Evolutionary conservation across 2,329 filamentous ascomycete genomes (phyloP).

Genomic region (Calonectria crousiana): DNA sequence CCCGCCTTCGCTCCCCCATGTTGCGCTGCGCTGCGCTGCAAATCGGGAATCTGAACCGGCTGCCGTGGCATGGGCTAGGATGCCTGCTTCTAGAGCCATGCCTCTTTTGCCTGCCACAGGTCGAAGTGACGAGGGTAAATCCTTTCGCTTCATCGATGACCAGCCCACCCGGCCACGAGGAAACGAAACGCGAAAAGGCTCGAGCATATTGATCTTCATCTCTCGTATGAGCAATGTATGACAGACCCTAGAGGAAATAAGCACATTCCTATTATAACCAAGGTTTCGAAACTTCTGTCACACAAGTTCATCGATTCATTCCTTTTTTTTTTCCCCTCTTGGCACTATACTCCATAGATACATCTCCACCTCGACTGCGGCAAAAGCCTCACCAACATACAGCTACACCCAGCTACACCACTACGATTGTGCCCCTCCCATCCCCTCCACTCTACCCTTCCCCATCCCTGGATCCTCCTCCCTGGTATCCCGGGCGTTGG

Average conservation of each 20-base stretch:
- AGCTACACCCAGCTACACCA: not conserved
- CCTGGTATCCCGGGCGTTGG: conserved; percentile 1
- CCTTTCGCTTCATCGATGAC: not conserved
- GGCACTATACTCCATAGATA: not conserved
- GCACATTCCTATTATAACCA: not conserved
- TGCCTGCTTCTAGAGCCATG: conserved; percentile 1
- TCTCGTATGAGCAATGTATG: not conserved
- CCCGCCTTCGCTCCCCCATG: conserved; percentile 2
- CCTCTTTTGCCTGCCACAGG: conserved; percentile 8
- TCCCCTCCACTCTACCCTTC: conserved; percentile 2
- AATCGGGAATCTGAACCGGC: conserved; percentile 22
- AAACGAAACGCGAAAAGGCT: not conserved
- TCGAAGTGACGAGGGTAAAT: not conserved
- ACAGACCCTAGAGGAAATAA: not conserved
- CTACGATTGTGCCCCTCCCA: conserved; percentile 17
- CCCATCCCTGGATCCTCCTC: not conserved
- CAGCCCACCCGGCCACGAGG: not conserved
- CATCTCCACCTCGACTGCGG: not conserved
- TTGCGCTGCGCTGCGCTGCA: not conserved
- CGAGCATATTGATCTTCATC: not conserved
- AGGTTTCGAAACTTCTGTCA: not conserved
- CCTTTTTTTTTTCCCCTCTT: not conserved
- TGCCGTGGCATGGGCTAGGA: conserved; percentile 7
- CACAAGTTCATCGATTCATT: not conserved
- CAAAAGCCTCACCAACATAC: not conserved